A percentile compares a stretch with the other conserved stretches of the same genome.
These are phyloP conservation scores for Colletotrichum sp. DNA, from an alignment of 2,329 filamentous ascomycete genomes.

Conservation along the genomic window DNA sequence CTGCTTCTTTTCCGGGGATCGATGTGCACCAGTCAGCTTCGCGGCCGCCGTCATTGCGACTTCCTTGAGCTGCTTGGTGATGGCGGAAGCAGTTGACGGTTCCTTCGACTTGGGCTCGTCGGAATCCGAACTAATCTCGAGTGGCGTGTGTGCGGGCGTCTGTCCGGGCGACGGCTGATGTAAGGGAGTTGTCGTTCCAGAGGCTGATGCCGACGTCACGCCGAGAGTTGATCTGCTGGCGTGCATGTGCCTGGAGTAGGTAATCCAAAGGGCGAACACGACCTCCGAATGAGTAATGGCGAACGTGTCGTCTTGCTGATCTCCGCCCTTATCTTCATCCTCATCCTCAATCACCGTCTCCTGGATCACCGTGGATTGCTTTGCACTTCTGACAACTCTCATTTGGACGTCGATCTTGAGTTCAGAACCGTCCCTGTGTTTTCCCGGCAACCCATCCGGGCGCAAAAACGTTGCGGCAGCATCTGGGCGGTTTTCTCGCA, in stretches of 20 bases:
- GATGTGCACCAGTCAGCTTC: conserved; percentile 51
- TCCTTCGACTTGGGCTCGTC: conserved; percentile 49
- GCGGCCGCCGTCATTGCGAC: conserved; percentile 60
- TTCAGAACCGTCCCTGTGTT: conserved; percentile 88
- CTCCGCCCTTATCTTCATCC: conserved; percentile 41
- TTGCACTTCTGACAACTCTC: conserved; percentile 92
- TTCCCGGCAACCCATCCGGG: conserved; percentile 83
- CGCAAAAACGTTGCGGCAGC: conserved; percentile 79
- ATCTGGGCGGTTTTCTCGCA: conserved; percentile 83
- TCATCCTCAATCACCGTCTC: conserved; percentile 67
- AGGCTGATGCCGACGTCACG: conserved; percentile 67
- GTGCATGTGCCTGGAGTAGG: conserved; percentile 92
- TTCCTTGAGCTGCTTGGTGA: conserved; percentile 63
- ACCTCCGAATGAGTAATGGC: conserved; percentile 69
- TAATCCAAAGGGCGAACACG: conserved; percentile 96
- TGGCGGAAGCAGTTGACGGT: conserved; percentile 46
- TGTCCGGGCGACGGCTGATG: conserved; percentile 83
- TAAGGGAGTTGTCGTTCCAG: conserved; percentile 72
- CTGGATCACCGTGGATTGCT: conserved; percentile 64
- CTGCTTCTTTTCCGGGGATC: conserved; percentile 35
- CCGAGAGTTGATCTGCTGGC: conserved; percentile 67
- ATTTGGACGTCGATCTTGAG: conserved; percentile 96
- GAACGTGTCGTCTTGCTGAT: conserved; percentile 47
- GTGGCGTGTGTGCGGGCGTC: conserved; percentile 61
- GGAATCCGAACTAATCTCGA: conserved; percentile 60